Percentiles rank a stretch among this genome's conserved stretches.
These are phyloP conservation scores for Penicillium paneum DNA, from an alignment of 2,329 filamentous ascomycete genomes.

Conservation along the genomic window DNA sequence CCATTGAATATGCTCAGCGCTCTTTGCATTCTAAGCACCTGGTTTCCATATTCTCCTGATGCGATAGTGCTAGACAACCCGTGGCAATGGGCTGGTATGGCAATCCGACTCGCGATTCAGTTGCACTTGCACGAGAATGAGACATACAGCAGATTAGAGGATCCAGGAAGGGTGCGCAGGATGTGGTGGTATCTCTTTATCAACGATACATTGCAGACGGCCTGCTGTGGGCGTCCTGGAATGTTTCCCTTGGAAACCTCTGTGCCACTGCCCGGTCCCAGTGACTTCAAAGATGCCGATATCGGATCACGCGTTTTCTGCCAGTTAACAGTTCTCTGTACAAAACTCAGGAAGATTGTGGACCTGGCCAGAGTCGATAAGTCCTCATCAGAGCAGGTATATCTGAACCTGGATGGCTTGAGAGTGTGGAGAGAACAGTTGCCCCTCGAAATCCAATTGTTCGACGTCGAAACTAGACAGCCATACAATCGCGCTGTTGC, in stretches of 20 bases:
- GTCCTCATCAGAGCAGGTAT: neutral
- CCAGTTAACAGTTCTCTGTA: slow-evolving; percentile 1
- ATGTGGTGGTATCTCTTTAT: slow-evolving; percentile 14
- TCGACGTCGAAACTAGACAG: neutral
- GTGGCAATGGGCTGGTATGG: slow-evolving; percentile 15
- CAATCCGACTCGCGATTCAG: slow-evolving; percentile 9
- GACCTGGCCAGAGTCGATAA: slow-evolving; percentile 1
- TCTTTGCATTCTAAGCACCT: slow-evolving; percentile 6
- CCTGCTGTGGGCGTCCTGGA: slow-evolving; percentile 11
- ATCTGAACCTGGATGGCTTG: neutral
- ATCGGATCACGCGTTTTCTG: slow-evolving; percentile 3
- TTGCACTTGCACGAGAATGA: slow-evolving; percentile 7
- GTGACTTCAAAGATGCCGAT: slow-evolving; percentile 7
- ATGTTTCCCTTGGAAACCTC: slow-evolving; percentile 11
- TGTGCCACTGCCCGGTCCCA: neutral
- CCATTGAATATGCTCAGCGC: slow-evolving; percentile 6
- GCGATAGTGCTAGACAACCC: slow-evolving; percentile 9
- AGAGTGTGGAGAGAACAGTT: slow-evolving; percentile 2
- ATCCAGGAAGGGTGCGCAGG: slow-evolving; percentile 4
- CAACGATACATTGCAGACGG: slow-evolving; percentile 13
- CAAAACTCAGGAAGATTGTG: neutral
- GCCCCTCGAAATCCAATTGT: slow-evolving; percentile 4
- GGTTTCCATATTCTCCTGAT: slow-evolving; percentile 5
- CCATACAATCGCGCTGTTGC: slow-evolving; percentile 1
- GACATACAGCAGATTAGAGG: neutral